phyloP scores from a whole-genome alignment of 257 asterid genomes.

The Plantago elongata region DNA sequence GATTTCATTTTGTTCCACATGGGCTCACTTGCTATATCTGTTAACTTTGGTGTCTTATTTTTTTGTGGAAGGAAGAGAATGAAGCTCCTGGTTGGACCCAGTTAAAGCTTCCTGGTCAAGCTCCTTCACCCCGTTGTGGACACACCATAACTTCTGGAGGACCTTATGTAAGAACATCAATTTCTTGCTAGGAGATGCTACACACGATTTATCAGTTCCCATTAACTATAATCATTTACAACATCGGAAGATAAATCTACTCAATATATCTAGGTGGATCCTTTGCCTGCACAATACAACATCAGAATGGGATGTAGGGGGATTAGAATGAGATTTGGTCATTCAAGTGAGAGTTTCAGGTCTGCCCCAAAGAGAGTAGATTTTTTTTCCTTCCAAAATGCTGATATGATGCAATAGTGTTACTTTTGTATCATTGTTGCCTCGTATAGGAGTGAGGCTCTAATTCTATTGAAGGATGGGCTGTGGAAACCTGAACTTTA shows the following conservation, averaged over 20 bases:
- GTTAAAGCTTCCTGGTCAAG: constrained; percentile 97
- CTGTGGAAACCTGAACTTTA: not conserved
- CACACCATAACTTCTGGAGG: constrained; percentile 98
- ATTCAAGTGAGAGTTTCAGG: too few species aligned
- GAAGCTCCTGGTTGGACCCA: constrained; percentile 99
- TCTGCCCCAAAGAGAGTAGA: too few species aligned
- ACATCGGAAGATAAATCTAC: not conserved
- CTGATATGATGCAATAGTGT: too few species aligned
- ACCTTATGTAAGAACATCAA: constrained; percentile 49
- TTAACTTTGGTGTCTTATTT: constrained; percentile 25
- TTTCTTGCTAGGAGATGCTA: constrained; percentile 14
- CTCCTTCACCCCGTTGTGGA: constrained; percentile 96
- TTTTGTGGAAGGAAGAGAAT: constrained; percentile 89
- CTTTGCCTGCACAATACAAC: too few species aligned
- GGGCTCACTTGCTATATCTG: constrained; percentile 9
- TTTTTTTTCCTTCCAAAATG: too few species aligned
- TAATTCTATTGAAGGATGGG: constrained; percentile 1
- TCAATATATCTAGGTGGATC: too few species aligned
- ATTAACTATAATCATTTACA: not conserved
- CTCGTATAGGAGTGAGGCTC: not conserved
- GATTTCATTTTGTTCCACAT: not conserved
- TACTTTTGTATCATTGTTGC: not conserved
- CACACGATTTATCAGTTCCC: constrained; percentile 5
- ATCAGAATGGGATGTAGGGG: too few species aligned
- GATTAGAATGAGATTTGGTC: too few species aligned